These are phyloP conservation scores for Leptodontidium sp. DNA, from an alignment of 2,329 filamentous ascomycete genomes.

Conservation along the genomic window DNA sequence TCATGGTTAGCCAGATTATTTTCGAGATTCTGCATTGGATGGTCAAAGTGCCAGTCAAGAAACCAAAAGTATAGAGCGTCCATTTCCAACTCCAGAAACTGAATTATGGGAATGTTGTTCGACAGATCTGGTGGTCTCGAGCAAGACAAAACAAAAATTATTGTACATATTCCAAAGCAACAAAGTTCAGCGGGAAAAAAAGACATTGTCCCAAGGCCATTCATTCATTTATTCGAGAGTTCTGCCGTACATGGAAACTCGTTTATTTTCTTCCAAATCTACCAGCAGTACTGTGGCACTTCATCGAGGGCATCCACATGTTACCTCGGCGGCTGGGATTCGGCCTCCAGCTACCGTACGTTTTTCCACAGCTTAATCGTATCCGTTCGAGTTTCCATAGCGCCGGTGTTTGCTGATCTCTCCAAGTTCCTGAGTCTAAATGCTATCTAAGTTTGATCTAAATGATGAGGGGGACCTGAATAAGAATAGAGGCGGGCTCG, in stretches of 20 bases:
- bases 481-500: not conserved
- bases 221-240: too few species aligned
- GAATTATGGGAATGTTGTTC: not conserved
- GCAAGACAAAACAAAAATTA: too few species aligned
- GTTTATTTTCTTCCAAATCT: too few species aligned
- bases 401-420: conserved; percentile 2
- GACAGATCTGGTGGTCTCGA: not conserved
- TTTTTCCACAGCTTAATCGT: not conserved
- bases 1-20: conserved; percentile 42
- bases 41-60: conserved; percentile 42
- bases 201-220: too few species aligned
- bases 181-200: too few species aligned
- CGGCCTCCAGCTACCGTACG: not conserved
- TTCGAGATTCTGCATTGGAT: conserved; percentile 47
- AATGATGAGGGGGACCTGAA: not conserved
- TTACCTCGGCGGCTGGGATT: not conserved
- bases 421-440: not conserved
- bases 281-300: too few species aligned
- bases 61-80: conserved; percentile 23
- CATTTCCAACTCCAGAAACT: not conserved
- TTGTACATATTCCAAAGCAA: too few species aligned
- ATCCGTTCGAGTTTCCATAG: not conserved
- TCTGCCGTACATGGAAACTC: too few species aligned
- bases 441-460: not conserved
- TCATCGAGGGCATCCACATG: too few species aligned